Evolutionary conservation across 1,284 basidiomycete species (phyloP), one percentile per base, ranked within the genome.

Genomic region (Lignosus rhinocerotis): DNA sequence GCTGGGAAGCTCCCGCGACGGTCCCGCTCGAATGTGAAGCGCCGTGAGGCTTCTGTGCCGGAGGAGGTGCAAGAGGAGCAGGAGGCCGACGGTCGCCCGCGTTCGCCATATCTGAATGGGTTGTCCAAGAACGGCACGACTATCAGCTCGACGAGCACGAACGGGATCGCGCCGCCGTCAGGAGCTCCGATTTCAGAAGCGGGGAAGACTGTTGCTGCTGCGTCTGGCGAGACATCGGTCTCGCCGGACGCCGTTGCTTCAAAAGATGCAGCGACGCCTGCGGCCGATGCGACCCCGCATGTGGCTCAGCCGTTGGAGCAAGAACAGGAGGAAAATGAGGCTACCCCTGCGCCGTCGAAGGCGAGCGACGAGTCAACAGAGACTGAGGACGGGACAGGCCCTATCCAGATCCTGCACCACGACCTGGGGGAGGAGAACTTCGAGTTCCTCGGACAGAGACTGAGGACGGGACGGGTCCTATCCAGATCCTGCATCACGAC

Each of bases 341-440:
- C 14, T 11, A 42, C 54, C 12, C 57, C 53, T 3, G 50, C 53
- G 6, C 58, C 49, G 19, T 59, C 63, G 41, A 56, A 63, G 34
- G 49, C 43, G 47, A 61, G 56, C 55, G 59, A 61, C 42, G 61
- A 51, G 47, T 47, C 46, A 4, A 25, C 25, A 4, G 25, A 25
- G 21, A 44, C 44, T 34, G 61, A 61, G 31, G 58, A 60, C 41
- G 58, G 53, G 42, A 58, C 39, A 36, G 59, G 59, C 14, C 57
- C 61, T 17, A 57, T 68, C 32, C 61, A 66, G 58, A 60, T 70
- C 56, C 51, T 71, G 42, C 68, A 70, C 43, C 63, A 62, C 3
- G 63, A 68, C 46, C 47, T 72, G n/a, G 55, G 62, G 47, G 60
- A 62, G 52, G 62, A 68, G 53, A 68, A 69, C 57, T 63, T 72